Conservation (phyloP, 495 filamentous ascomycete genomes). For the Lichina pygmaea region DNA sequence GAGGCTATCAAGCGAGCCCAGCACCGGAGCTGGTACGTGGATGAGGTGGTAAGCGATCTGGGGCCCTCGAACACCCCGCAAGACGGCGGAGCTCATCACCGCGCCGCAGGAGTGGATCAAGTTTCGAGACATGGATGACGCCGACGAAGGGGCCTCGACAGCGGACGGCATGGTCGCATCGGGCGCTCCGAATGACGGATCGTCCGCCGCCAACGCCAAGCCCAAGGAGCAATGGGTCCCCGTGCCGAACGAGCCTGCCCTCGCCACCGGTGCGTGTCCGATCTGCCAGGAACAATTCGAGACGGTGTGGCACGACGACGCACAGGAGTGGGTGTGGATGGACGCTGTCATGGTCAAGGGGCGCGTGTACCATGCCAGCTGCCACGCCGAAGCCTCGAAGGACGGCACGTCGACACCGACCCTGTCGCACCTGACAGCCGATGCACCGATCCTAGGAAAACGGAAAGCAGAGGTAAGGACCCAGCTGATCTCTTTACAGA, state of each 20-base stretch:
- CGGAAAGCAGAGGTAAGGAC: constrained; percentile 31
- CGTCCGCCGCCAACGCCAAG: no score
- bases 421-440: constrained; percentile 25
- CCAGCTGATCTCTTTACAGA: no score
- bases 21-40: constrained; percentile 79
- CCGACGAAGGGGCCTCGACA: constrained; percentile 19
- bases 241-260: constrained; percentile 49
- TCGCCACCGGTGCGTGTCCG: constrained; percentile 47
- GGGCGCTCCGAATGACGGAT: not conserved
- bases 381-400: constrained; percentile 59
- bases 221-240: constrained; percentile 49
- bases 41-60: constrained; percentile 41
- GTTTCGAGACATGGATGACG: constrained; percentile 47
- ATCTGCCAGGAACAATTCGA: constrained; percentile 93
- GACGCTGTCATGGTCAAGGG: constrained; percentile 58
- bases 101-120: constrained; percentile 56
- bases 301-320: constrained; percentile 66
- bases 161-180: constrained; percentile 12
- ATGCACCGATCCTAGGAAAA: constrained; percentile 39
- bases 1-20: constrained; percentile 61
- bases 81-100: no score
- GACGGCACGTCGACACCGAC: constrained; percentile 20
- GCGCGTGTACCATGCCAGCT: constrained; percentile 71
- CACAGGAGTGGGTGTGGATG: constrained; percentile 91
- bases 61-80: no score